phyloP scores from a whole-genome alignment of 2,329 filamentous ascomycete species.

The Phaeoacremonium minimum region DNA sequence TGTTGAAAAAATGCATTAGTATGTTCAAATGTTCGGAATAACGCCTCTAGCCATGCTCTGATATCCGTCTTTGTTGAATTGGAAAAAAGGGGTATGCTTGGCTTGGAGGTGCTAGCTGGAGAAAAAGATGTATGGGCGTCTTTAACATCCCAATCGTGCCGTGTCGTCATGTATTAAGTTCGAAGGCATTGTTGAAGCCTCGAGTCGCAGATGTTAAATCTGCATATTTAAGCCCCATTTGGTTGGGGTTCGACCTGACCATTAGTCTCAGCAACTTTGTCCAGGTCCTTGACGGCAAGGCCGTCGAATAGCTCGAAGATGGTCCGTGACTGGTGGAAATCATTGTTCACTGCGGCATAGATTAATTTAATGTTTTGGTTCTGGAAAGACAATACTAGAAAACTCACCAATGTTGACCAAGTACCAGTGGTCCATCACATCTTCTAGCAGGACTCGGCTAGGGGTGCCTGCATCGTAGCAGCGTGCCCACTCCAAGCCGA shows the following conservation, averaged over 20 bases:
- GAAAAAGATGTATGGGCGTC: too few species aligned
- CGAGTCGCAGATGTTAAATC: too few species aligned
- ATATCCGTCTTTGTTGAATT: too few species aligned
- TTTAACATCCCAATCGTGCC: too few species aligned
- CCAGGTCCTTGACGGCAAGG: constrained; percentile 63
- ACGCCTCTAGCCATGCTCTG: too few species aligned
- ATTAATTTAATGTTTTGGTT: background rate
- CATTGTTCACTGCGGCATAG: constrained; percentile 75
- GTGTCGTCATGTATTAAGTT: background rate
- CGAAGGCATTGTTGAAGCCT: constrained; percentile 10
- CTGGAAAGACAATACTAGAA: background rate
- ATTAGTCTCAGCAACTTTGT: constrained; percentile 30
- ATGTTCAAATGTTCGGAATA: background rate
- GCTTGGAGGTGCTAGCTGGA: too few species aligned
- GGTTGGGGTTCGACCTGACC: constrained; percentile 4
- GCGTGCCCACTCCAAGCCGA: constrained; percentile 90
- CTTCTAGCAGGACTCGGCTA: constrained; percentile 74
- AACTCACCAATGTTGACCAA: constrained; percentile 86
- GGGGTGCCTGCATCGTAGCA: constrained; percentile 76
- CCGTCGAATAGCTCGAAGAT: constrained; percentile 86
- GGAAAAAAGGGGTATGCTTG: too few species aligned
- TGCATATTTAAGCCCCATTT: constrained; percentile 11
- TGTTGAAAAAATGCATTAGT: constrained; percentile 4
- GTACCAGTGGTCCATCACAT: constrained; percentile 87
- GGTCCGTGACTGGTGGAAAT: constrained; percentile 80